Evolutionary conservation across 2,329 filamentous ascomycete species (phyloP).

Genomic region (Samsoniella hepiali): DNA sequence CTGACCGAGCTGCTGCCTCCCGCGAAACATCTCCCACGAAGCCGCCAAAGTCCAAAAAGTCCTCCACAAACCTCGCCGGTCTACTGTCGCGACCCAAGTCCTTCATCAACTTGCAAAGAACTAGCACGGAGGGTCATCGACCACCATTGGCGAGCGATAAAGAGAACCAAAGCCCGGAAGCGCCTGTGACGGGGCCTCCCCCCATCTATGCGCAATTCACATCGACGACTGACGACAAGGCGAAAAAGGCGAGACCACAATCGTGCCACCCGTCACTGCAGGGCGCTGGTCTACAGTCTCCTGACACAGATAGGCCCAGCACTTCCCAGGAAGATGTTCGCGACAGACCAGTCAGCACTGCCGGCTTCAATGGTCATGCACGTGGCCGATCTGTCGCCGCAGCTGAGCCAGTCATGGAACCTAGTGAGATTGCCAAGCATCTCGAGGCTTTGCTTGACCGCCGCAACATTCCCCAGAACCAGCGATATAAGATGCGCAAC

Average conservation of each 20-base stretch:
- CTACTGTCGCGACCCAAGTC: conserved; percentile 75
- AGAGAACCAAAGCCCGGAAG: conserved; percentile 69
- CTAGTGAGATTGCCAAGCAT: conserved; percentile 54
- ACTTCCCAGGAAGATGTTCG: background rate
- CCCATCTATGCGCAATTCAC: conserved; percentile 79
- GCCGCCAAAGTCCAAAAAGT: conserved; percentile 77
- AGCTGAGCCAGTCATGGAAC: conserved; percentile 52
- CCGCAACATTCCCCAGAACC: conserved; percentile 89
- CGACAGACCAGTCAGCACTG: conserved; percentile 23
- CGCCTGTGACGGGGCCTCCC: conserved; percentile 40
- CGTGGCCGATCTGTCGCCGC: conserved; percentile 35
- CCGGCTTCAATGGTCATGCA: conserved; percentile 38
- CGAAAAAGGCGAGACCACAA: conserved; percentile 19
- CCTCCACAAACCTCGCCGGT: conserved; percentile 74
- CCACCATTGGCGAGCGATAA: conserved; percentile 61
- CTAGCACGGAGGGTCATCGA: conserved; percentile 50
- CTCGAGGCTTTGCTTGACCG: conserved; percentile 70
- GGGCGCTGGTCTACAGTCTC: background rate
- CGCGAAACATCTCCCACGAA: conserved; percentile 47
- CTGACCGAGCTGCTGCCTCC: conserved; percentile 41
- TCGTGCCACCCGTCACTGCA: conserved; percentile 15
- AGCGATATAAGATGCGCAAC: conserved; percentile 91
- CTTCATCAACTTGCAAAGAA: conserved; percentile 60
- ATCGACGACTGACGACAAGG: conserved; percentile 33
- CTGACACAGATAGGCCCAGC: background rate